Percentiles rank a stretch among this genome's conserved stretches.
These are phyloP conservation scores for Oryza glumipatula DNA, from an alignment of 176 grass and related monocot species.

Conservation along the genomic window DNA sequence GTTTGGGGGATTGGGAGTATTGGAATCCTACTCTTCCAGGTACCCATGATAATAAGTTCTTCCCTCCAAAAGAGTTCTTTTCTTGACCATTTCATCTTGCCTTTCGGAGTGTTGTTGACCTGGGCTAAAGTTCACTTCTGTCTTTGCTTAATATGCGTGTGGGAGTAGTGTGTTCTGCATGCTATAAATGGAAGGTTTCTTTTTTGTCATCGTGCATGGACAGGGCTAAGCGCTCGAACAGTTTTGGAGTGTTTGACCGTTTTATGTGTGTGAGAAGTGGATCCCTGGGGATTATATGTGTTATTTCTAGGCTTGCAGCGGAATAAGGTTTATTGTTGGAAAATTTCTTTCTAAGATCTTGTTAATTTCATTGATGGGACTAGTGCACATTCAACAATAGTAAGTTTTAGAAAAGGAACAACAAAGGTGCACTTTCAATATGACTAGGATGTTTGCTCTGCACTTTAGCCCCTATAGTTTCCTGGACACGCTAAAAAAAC, in stretches of 20 bases:
- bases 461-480: slow-evolving; percentile 6
- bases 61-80: background rate
- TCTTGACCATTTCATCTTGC: slow-evolving; percentile 8
- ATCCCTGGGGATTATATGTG: background rate
- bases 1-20: background rate
- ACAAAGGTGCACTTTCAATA: slow-evolving; percentile 16
- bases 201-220: slow-evolving; percentile 11
- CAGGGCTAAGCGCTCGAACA: slow-evolving; percentile 2
- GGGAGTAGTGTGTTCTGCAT: background rate
- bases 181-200: background rate
- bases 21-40: slow-evolving; percentile 13
- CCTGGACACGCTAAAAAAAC: slow-evolving; percentile 2
- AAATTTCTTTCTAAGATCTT: background rate
- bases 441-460: slow-evolving; percentile 12
- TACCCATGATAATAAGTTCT: background rate
- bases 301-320: background rate
- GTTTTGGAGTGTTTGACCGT: slow-evolving; percentile 11
- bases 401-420: slow-evolving; percentile 2
- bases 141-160: slow-evolving; percentile 39
- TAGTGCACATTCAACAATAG: background rate
- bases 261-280: background rate
- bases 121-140: slow-evolving; percentile 12
- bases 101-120: background rate
- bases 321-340: slow-evolving; percentile 11
- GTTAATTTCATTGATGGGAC: background rate